Percentiles rank a stretch among this genome's conserved stretches.
phyloP scores from a whole-genome alignment of 371 early-diverging fungal species.

The Mycotypha africana region DNA sequence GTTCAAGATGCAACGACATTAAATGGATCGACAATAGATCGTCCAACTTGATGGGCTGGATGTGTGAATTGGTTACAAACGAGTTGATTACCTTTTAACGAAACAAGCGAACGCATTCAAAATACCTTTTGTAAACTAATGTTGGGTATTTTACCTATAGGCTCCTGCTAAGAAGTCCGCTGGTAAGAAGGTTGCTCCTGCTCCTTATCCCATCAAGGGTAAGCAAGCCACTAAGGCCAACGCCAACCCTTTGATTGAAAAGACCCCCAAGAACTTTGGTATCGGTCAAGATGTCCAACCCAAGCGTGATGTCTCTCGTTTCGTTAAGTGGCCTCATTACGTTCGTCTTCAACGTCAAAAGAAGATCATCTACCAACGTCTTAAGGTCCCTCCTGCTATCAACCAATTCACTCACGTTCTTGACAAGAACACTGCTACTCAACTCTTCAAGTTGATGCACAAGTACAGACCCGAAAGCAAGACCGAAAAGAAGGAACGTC shows the following conservation, averaged over 20 bases:
- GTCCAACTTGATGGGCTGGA: too few relatives aligned
- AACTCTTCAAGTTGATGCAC: slow-evolving; percentile 93
- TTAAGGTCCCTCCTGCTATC: slow-evolving; percentile 99
- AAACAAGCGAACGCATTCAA: too few relatives aligned
- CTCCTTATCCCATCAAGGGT: slow-evolving; percentile 75
- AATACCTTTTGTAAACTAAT: too few relatives aligned
- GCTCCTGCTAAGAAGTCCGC: slow-evolving; percentile 59
- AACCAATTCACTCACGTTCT: slow-evolving; percentile 98
- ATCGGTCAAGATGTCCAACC: slow-evolving; percentile 94
- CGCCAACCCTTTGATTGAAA: slow-evolving; percentile 90
- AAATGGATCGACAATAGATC: too few relatives aligned
- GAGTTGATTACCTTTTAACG: too few relatives aligned
- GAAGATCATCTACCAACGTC: slow-evolving; percentile 94
- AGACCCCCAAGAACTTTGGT: slow-evolving; percentile 88
- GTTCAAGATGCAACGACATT: too few relatives aligned
- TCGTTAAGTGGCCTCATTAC: slow-evolving; percentile 97
- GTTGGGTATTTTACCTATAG: slow-evolving; percentile 19
- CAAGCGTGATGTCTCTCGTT: slow-evolving; percentile 92
- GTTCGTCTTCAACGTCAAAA: slow-evolving; percentile 96
- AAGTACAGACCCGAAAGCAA: slow-evolving; percentile 99
- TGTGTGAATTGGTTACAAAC: slow-evolving; percentile 5
- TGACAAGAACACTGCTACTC: slow-evolving; percentile 96
- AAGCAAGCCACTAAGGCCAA: slow-evolving; percentile 67
- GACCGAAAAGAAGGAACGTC: slow-evolving; percentile 94
- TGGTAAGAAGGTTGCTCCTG: slow-evolving; percentile 91